Percentiles rank a stretch among this genome's conserved stretches.
These are phyloP conservation scores for Hypomyces perniciosus DNA, from an alignment of 2,329 filamentous ascomycete species.

Conservation along the genomic window DNA sequence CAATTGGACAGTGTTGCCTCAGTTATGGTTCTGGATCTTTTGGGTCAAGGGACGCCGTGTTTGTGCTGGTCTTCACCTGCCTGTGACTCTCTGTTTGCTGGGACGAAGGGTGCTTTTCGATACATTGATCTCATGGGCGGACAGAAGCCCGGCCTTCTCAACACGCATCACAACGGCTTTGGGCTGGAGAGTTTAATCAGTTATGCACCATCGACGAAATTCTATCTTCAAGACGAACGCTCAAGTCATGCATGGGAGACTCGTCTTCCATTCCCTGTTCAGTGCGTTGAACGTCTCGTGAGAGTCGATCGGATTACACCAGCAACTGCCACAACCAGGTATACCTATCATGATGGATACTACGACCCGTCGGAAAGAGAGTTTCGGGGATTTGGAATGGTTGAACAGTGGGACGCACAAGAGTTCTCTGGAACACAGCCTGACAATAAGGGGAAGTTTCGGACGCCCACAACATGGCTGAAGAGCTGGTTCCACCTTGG, in stretches of 20 bases:
- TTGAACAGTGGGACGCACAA: slow-evolving; percentile 22
- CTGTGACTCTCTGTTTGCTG: background rate
- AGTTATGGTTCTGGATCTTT: slow-evolving; percentile 18
- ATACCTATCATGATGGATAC: slow-evolving; percentile 23
- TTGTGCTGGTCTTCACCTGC: slow-evolving; percentile 16
- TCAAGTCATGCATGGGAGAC: slow-evolving; percentile 20
- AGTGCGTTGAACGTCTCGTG: slow-evolving; percentile 16
- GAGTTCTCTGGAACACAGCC: background rate
- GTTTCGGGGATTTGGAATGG: slow-evolving; percentile 27
- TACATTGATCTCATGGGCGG: slow-evolving; percentile 16
- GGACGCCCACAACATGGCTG: slow-evolving; percentile 3
- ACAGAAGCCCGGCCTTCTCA: slow-evolving; percentile 16
- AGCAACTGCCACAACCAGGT: background rate
- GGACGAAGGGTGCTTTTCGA: background rate
- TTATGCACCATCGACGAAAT: slow-evolving; percentile 20
- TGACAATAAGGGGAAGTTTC: background rate
- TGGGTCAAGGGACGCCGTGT: slow-evolving; percentile 18
- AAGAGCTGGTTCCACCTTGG: slow-evolving; percentile 12
- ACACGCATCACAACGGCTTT: slow-evolving; percentile 14
- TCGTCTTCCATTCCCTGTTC: slow-evolving; percentile 24
- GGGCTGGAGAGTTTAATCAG: slow-evolving; percentile 16
- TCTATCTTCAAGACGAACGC: slow-evolving; percentile 18
- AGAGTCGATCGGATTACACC: slow-evolving; percentile 9
- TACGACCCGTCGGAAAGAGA: slow-evolving; percentile 23
- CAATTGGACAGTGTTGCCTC: background rate